Percentiles rank a stretch among this genome's conserved stretches.
Conservation (phyloP, 2,329 filamentous ascomycete species). For the Colletotrichum sp. region DNA sequence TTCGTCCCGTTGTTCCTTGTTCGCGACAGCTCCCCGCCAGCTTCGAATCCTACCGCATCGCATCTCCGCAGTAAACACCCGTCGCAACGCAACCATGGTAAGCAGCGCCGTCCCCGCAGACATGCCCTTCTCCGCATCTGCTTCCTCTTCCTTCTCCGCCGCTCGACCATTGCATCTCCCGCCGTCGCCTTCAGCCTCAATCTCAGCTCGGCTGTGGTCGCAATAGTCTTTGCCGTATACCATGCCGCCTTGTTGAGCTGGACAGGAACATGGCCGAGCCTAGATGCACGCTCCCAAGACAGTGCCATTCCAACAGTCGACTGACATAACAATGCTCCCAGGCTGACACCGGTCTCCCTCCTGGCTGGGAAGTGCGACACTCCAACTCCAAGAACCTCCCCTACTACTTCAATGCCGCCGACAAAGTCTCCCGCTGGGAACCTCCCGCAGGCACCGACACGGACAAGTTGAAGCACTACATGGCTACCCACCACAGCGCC, state of each 20-base stretch:
- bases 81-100: slow-evolving; percentile 7
- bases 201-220: background rate
- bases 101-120: background rate
- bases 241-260: background rate
- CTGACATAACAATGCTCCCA: slow-evolving; percentile 31
- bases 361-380: slow-evolving; percentile 94
- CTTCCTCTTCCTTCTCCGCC: background rate
- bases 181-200: background rate
- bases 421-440: slow-evolving; percentile 94
- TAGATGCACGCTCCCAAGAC: background rate
- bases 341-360: slow-evolving; percentile 81
- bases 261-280: background rate
- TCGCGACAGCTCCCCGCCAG: background rate
- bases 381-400: slow-evolving; percentile 98
- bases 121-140: background rate
- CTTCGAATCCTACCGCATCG: background rate
- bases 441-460: slow-evolving; percentile 87
- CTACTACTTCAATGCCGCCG: slow-evolving; percentile 93
- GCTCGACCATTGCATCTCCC: background rate
- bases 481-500: slow-evolving; percentile 84
- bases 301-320: background rate
- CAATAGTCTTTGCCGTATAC: background rate
- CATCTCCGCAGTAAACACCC: background rate
- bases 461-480: slow-evolving; percentile 91
- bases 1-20: background rate